Evolutionary conservation across 78 protist species (phyloP).

Genomic region (Trichosphaerium sp.): DNA sequence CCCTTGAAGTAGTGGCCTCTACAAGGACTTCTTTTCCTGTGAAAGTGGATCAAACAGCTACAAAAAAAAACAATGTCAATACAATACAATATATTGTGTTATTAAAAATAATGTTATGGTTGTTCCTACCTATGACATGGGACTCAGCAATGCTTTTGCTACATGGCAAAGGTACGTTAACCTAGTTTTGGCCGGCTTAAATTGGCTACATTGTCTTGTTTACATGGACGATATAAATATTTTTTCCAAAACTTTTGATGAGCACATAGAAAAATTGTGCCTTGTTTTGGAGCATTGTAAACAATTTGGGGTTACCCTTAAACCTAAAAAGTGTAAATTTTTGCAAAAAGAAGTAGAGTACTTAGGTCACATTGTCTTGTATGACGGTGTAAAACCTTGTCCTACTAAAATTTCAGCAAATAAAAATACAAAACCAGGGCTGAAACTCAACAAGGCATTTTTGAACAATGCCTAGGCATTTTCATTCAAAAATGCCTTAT

Average conservation of each 20-base stretch:
- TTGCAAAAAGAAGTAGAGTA: background rate
- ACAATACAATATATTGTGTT: too few species aligned
- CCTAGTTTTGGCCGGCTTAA: background rate
- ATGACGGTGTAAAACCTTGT: background rate
- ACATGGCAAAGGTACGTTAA: background rate
- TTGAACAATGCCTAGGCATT: too few species aligned
- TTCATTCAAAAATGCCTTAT: too few species aligned
- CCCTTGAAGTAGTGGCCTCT: too few species aligned
- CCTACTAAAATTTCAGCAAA: background rate
- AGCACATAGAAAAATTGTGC: background rate
- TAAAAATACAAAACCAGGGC: background rate
- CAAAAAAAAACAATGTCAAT: too few species aligned
- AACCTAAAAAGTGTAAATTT: background rate
- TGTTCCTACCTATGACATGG: too few species aligned
- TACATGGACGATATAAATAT: slow-evolving; percentile 32
- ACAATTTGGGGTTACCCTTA: background rate
- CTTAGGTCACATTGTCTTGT: slow-evolving; percentile 3
- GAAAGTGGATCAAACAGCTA: too few species aligned
- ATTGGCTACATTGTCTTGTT: background rate
- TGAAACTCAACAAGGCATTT: too few species aligned
- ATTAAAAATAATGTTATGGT: too few species aligned
- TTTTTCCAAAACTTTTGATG: background rate
- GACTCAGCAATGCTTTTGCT: background rate
- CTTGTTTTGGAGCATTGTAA: background rate
- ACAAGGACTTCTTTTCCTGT: too few species aligned